Conservation (phyloP, 108 stramenopile genomes). For the Craspedostauros australis region DNA sequence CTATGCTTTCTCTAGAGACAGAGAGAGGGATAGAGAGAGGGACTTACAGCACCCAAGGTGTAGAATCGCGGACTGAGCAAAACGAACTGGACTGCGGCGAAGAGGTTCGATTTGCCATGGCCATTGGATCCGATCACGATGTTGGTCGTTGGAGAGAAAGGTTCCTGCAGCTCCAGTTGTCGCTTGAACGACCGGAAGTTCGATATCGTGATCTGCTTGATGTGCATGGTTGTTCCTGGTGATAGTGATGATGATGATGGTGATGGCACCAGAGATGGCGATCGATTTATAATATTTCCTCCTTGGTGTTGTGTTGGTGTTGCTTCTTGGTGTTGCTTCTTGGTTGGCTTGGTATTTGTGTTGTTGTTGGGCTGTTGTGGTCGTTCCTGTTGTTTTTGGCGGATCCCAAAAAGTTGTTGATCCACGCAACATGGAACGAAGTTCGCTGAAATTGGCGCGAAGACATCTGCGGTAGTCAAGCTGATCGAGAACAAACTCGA, state of each 20-base stretch:
- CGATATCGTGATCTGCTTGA: constrained; percentile 95
- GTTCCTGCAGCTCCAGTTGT: constrained; percentile 92
- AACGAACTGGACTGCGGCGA: constrained; percentile 98
- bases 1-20: background rate
- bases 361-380: too few relatives aligned
- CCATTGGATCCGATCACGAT: constrained; percentile 94
- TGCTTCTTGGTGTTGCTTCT: too few relatives aligned
- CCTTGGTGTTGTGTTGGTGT: too few relatives aligned
- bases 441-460: too few relatives aligned
- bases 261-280: too few relatives aligned
- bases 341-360: too few relatives aligned
- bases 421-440: too few relatives aligned
- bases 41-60: constrained; percentile 74
- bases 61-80: constrained; percentile 87
- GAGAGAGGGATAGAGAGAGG: background rate
- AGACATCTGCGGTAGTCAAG: too few relatives aligned
- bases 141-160: constrained; percentile 94
- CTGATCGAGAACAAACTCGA: too few relatives aligned
- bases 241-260: background rate
- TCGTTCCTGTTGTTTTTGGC: too few relatives aligned
- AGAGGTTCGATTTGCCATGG: constrained; percentile 93
- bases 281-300: too few relatives aligned
- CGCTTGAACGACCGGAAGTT: constrained; percentile 94
- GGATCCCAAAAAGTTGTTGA: too few relatives aligned
- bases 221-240: constrained; percentile 69